Evolutionary conservation across 1,139 yeast genomes (phyloP).

Genomic region (Sugiyamaella sp.): DNA sequence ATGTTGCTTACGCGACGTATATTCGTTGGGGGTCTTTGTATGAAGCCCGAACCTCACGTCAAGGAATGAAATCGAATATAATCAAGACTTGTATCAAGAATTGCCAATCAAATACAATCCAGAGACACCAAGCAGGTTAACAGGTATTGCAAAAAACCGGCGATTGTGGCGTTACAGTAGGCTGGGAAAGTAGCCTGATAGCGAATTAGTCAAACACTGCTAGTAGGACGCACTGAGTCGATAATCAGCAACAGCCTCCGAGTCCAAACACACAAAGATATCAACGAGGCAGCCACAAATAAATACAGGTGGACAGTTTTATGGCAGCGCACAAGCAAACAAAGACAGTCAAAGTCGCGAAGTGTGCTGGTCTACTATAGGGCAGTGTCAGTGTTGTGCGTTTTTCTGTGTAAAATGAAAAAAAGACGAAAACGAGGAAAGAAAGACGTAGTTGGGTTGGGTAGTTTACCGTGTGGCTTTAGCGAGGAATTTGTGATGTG

Average conservation of each 20-base stretch:
- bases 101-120: too few species aligned
- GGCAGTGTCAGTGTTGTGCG: slow-evolving; percentile 15
- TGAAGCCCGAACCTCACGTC: neutral
- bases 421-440: slow-evolving; percentile 11
- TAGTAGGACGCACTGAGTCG: too few species aligned
- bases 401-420: slow-evolving; percentile 12
- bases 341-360: neutral
- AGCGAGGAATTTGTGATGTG: slow-evolving; percentile 14
- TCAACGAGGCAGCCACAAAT: too few species aligned
- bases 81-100: too few species aligned
- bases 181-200: neutral
- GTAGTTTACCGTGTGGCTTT: slow-evolving; percentile 15
- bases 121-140: too few species aligned
- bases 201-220: neutral
- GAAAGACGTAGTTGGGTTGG: slow-evolving; percentile 16
- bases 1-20: too few species aligned
- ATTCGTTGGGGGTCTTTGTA: too few species aligned
- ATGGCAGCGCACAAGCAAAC: neutral
- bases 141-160: too few species aligned
- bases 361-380: neutral
- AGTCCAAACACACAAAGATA: too few species aligned
- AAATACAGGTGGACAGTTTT: neutral
- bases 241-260: too few species aligned
- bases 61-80: neutral
- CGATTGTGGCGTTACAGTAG: neutral